Evolutionary conservation across 1,139 yeast genomes (phyloP), one percentile per base, ranked within the genome.

Genomic region (Meyerozyma smithsonii): DNA sequence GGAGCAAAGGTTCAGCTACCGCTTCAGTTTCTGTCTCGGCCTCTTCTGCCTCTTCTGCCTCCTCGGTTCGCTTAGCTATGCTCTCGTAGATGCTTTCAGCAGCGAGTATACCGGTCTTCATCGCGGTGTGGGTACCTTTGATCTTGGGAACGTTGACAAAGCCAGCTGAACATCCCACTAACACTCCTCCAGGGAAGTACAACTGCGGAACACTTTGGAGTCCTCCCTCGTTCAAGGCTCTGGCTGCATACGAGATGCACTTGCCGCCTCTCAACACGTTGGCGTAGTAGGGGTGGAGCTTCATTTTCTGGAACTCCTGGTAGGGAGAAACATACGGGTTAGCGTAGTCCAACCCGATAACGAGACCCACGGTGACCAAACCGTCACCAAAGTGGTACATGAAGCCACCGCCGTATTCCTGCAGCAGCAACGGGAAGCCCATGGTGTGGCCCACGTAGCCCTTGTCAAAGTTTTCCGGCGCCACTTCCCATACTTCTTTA

Each of bases 51-150:
- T 64, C 77, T 38, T 73, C 80, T n/a, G 69, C 79, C 7, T 69
- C 66, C 18, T 69, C 76, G 46, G 73, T 49, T 20, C 64, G 66
- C 35, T 74, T 61, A 8, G 21, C 11, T 28, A 88, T 64, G 35
- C 63, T 70, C n/a, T 76, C 74, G 52, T 71, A 88, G 32, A 89
- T 84, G 19, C 77, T 60, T 54, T 92, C 97, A 1, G 97, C 98
- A 2, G 97, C 98, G 23, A 92, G 65, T 73, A 92, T 83, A 28
- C 97, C 98, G 8, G 94, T 75, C 61, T 90, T 92, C 78, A 92
- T 85, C 3, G 98, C 97, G 0, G 97, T 90, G 59, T 92, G 98
- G 0, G 97, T 84, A n/a, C 98, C 98, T 65, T 92, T 92, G 55
- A 92, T 85, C 60, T 92, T 92, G 35, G 98, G 97, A 35, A 92